phyloP scores from a whole-genome alignment of 345 rosid genomes.

The Ceriops tagal region DNA sequence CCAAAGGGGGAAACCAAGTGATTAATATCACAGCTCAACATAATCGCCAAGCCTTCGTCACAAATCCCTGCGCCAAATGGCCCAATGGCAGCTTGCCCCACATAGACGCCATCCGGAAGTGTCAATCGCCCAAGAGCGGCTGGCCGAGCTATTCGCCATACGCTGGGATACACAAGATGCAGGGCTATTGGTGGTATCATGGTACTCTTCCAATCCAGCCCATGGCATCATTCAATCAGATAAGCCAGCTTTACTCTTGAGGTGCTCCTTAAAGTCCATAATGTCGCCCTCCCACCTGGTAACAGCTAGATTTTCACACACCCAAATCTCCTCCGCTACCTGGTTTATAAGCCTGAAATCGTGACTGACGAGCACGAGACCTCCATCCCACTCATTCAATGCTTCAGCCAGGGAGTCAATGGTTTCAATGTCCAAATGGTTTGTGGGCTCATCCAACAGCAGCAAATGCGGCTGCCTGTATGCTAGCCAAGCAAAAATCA shows the following conservation, averaged over 20 bases:
- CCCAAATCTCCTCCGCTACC: conserved; percentile 89
- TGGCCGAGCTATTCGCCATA: not conserved
- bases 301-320: conserved; percentile 65
- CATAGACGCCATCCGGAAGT: not conserved
- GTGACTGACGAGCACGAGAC: conserved; percentile 81
- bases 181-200: not conserved
- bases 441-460: conserved; percentile 91
- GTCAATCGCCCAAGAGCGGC: not conserved
- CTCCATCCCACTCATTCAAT: conserved; percentile 84
- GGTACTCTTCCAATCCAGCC: not conserved
- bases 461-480: conserved; percentile 92
- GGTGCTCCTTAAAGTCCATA: conserved; percentile 78
- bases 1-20: conserved; percentile 1
- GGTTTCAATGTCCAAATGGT: conserved; percentile 97
- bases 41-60: conserved; percentile 19
- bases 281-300: conserved; percentile 81
- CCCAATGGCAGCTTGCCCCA: not conserved
- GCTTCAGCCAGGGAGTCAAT: conserved; percentile 90
- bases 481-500: conserved; percentile 95
- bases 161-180: not conserved
- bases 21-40: conserved; percentile 11
- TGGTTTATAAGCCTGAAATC: conserved; percentile 89
- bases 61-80: conserved; percentile 12
- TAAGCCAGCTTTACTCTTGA: conserved; percentile 72
- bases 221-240: conserved; percentile 28